Evolutionary conservation across 169 alveolate genomes (phyloP).

Genomic region (Plasmodium reichenowi): DNA sequence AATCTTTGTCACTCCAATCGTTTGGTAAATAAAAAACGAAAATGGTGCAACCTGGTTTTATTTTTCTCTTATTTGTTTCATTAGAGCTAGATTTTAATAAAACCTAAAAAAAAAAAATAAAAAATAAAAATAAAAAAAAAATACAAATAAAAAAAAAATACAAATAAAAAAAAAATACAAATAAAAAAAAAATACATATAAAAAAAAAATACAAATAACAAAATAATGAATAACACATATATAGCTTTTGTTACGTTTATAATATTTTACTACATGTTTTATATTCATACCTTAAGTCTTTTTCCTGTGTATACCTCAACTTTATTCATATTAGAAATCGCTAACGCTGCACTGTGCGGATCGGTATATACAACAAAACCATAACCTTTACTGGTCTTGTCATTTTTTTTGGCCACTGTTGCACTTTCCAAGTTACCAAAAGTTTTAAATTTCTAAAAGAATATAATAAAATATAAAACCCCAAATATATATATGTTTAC

Average conservation of each 20-base stretch:
- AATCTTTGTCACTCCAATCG: constrained; percentile 76
- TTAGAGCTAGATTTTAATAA: constrained; percentile 57
- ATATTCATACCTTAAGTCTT: constrained; percentile 51
- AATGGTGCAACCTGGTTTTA: constrained; percentile 76
- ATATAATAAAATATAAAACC: not conserved
- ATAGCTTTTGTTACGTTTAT: not conserved
- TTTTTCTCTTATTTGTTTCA: constrained; percentile 54
- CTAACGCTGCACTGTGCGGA: constrained; percentile 90
- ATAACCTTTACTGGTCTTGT: constrained; percentile 85
- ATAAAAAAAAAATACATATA: not conserved
- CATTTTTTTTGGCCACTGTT: constrained; percentile 72
- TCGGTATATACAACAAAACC: constrained; percentile 92
- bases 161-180: not conserved
- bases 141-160: not conserved
- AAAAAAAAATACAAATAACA: not conserved
- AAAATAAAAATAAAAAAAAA: not conserved
- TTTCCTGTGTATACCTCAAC: constrained; percentile 68
- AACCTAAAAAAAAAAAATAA: constrained; percentile 26
- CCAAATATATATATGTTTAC: not conserved
- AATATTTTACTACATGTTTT: not conserved
- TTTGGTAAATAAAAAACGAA: constrained; percentile 72
- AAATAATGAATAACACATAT: not conserved
- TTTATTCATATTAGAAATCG: constrained; percentile 87
- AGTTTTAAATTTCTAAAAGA: constrained; percentile 53
- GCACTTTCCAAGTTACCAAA: constrained; percentile 76